Evolutionary conservation across 345 rosid genomes (phyloP), one percentile per base, ranked within the genome.

Genomic region (Linum usitatissimum): DNA sequence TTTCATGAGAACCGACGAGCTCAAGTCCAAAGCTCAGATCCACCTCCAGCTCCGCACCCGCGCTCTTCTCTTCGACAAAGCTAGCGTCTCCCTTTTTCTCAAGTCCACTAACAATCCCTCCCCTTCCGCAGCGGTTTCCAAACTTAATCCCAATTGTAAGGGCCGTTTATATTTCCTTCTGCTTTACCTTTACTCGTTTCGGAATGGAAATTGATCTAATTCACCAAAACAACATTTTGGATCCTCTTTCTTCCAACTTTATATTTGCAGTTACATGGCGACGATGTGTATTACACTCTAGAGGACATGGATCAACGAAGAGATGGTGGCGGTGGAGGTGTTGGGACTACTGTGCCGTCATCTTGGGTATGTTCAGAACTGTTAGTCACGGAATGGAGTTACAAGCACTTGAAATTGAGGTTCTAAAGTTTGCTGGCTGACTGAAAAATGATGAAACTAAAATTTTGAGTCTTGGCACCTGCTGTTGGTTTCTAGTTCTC

Each of bases 211-310:
- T 62, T 49, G 6, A n/a, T 28, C 39, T 28, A n/a, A 12, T 23
- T 13, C 48, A 23, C 30, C n/a, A 0, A 23, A 21, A 14, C n/a
- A 59, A 4, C 38, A 4, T 34, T 34, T 20, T 30, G 38, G 13
- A 21, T 23, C 68, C 18, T 30, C 15, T 23, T 10, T n/a, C 64
- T 59, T 3, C 55, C 10, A 30, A 18, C 54, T 28, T 72, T 69
- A 92, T 95, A 87, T 79, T 84, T 89, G 76, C 90, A 84, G 77
- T 69, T 92, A 65, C 93, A 92, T 66, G 97, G 88, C 17, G 95
- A 84, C 45, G 97, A 92, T 67, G 77, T 89, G 9, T 92, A 89
- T 77, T 84, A 78, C 71, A 84, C 95, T 0, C 63, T 89, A 2
- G 98, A 89, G 54, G 93, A 89, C 17, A 75, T 69, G 38, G 71